Conservation (phyloP, 192 early-diverging fungal species). For the Rhizoclosmatium globosum region DNA sequence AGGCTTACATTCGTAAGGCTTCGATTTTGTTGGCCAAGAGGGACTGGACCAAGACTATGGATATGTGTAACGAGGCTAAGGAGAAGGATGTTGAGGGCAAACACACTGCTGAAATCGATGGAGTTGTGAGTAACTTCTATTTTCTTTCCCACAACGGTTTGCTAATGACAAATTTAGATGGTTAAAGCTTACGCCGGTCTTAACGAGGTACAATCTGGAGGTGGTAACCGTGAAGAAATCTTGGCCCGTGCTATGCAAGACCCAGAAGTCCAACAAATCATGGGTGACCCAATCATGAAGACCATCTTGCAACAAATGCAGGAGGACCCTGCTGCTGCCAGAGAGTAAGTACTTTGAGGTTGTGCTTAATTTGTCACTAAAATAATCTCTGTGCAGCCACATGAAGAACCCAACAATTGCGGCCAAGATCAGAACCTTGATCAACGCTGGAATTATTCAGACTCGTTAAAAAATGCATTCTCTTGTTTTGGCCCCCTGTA, state of each 20-base stretch:
- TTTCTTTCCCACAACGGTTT: background rate
- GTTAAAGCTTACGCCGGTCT: constrained; percentile 84
- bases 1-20: constrained; percentile 97
- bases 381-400: constrained; percentile 58
- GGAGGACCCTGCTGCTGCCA: constrained; percentile 88
- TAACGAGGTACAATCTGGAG: constrained; percentile 60
- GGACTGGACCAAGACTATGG: constrained; percentile 86
- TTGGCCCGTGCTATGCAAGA: constrained; percentile 87
- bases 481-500: too few relatives aligned
- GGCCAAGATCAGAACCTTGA: constrained; percentile 92
- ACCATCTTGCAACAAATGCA: constrained; percentile 98
- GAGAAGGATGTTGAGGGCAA: constrained; percentile 84
- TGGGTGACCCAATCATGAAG: constrained; percentile 96
- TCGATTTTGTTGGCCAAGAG: constrained; percentile 87
- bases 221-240: constrained; percentile 79
- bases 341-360: constrained; percentile 65
- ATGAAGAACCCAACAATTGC: constrained; percentile 95
- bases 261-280: constrained; percentile 87
- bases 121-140: constrained; percentile 36
- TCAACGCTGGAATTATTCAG: constrained; percentile 79
- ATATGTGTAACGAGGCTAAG: constrained; percentile 81
- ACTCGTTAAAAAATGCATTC: constrained; percentile 40
- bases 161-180: constrained; percentile 44
- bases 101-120: constrained; percentile 84
- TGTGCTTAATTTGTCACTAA: constrained; percentile 35